Evolutionary conservation across 2,329 filamentous ascomycete species (phyloP).

Genomic region (Colletotrichum trifolii): DNA sequence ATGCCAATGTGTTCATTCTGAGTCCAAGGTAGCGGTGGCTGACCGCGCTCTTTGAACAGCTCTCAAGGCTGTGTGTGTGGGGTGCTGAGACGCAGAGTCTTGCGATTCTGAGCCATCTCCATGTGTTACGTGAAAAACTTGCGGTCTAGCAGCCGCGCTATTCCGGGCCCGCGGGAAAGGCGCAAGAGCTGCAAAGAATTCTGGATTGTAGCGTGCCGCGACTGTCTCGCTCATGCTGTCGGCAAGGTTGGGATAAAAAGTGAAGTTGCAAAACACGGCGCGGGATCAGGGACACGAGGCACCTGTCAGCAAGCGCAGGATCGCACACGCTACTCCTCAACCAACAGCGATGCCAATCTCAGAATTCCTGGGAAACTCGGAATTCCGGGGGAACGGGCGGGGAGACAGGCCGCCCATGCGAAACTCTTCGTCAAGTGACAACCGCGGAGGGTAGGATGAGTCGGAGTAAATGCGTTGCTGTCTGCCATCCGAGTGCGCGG

Average conservation of each 20-base stretch:
- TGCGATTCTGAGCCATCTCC: slow-evolving; percentile 3
- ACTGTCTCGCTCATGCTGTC: neutral
- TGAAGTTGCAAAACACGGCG: slow-evolving; percentile 10
- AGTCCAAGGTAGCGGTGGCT: neutral
- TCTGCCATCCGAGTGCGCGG: slow-evolving; percentile 37
- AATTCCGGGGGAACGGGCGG: slow-evolving; percentile 56
- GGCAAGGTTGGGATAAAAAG: slow-evolving; percentile 2
- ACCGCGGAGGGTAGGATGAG: slow-evolving; percentile 54
- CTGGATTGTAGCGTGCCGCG: slow-evolving; percentile 3
- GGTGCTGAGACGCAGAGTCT: slow-evolving; percentile 7
- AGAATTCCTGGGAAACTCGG: slow-evolving; percentile 43
- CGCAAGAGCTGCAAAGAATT: slow-evolving; percentile 27
- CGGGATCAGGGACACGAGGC: neutral
- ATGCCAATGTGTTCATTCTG: neutral
- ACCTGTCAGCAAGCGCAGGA: slow-evolving; percentile 7
- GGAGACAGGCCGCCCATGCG: slow-evolving; percentile 60
- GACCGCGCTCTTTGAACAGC: neutral
- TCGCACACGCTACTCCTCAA: slow-evolving; percentile 47
- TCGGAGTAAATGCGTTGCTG: slow-evolving; percentile 57
- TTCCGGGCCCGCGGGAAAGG: slow-evolving; percentile 32
- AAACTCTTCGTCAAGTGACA: slow-evolving; percentile 60
- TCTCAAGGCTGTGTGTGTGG: neutral
- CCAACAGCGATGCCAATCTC: slow-evolving; percentile 67
- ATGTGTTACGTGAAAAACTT: slow-evolving; percentile 15
- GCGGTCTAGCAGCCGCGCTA: slow-evolving; percentile 11